Base-by-base conservation (phyloP, 2,329 filamentous ascomycete species). In the Sporothrix inflata region DNA sequence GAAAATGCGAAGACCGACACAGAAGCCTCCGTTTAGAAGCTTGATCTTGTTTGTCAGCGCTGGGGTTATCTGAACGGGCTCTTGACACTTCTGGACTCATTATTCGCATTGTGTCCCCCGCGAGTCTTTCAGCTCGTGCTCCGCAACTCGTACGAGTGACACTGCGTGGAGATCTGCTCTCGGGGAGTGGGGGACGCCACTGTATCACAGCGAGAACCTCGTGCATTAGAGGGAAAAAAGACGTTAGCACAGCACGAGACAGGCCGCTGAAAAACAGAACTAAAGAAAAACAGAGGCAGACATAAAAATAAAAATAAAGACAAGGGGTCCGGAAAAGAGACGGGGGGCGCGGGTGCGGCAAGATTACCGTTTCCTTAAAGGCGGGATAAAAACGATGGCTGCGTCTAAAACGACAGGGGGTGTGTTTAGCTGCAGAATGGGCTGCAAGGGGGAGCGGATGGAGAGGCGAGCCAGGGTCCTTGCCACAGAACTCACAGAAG, bases 321-420 rank as follows among this genome's bases (percentile, higher is more conserved):
- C n/a, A 51, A 47, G n/a, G 24, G 40, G 47, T 47, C 21, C 47
- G 24, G 49, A 60, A 61, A 51, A 27, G 34, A 60, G 40, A 51
- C 12, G 40, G 68, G 60, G 60, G 61, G 49, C 12, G 61, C 70
- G 61, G 70, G 70, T 67, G 60, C 70, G 70, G 70, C 70, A 71
- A 71, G 61, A 57, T 60, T 60, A 67, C 49, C 61, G 61, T 67
- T 67, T 45, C 60, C 47, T 67, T 3, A 30, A n/a, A 47, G 61
- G 47, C 61, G 61, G 61, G 21, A 63, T 27, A 53, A 45, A 71
- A 42, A 38, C 7, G 70, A 67, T 57, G 61, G 60, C 70, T 71
- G 70, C 61, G 70, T 47, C 60, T 71, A 71, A 71, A 67, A 71
- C 24, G 61, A 57, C 70, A 55, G 49, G 70, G 69, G 69, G 21